Conservation (phyloP, 2,329 filamentous ascomycete genomes). For the Talaromyces islandicus region DNA sequence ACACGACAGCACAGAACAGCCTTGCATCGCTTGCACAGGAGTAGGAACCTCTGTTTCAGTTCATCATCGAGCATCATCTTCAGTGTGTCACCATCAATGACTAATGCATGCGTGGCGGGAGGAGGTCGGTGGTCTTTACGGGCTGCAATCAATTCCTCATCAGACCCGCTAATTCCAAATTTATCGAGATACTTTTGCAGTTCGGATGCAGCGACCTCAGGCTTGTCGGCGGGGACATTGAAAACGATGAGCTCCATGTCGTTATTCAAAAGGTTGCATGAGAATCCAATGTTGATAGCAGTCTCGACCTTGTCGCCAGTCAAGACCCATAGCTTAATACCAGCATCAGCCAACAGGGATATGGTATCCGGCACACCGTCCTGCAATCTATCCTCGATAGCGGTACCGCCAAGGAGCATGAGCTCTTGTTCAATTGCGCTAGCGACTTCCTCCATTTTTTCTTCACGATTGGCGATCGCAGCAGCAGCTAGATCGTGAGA, state of each 20-base stretch:
- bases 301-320: slow-evolving; percentile 99
- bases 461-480: slow-evolving; percentile 78
- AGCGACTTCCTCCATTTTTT: slow-evolving; percentile 84
- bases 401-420: slow-evolving; percentile 82
- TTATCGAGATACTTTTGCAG: slow-evolving; percentile 65
- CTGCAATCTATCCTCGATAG: slow-evolving; percentile 94
- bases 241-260: slow-evolving; percentile 95
- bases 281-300: slow-evolving; percentile 99
- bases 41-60: slow-evolving; percentile 83
- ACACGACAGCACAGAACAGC: slow-evolving; percentile 96
- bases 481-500: slow-evolving; percentile 83
- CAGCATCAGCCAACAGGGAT: slow-evolving; percentile 79
- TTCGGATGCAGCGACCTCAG: slow-evolving; percentile 59
- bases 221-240: slow-evolving; percentile 71
- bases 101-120: slow-evolving; percentile 78
- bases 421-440: slow-evolving; percentile 89
- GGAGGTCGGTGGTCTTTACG: slow-evolving; percentile 81
- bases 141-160: slow-evolving; percentile 75
- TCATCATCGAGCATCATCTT: slow-evolving; percentile 77
- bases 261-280: slow-evolving; percentile 94
- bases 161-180: slow-evolving; percentile 77
- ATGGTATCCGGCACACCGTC: slow-evolving; percentile 97
- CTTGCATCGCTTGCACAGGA: slow-evolving; percentile 95
- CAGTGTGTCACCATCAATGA: slow-evolving; percentile 92
- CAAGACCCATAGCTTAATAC: slow-evolving; percentile 97